phyloP scores from a whole-genome alignment of 345 rosid genomes.

The Mangifera indica region DNA sequence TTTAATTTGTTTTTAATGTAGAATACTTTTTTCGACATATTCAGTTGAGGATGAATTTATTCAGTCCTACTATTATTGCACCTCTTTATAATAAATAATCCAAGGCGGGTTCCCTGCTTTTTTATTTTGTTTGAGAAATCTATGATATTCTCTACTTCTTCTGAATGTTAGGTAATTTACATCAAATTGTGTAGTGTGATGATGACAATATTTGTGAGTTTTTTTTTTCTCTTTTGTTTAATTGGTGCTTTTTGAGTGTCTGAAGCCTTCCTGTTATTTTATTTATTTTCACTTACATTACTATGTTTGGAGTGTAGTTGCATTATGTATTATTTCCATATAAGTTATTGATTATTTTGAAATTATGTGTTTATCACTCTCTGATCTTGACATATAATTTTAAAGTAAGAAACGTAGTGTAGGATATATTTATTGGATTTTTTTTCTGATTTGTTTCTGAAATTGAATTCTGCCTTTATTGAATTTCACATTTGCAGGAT shows the following conservation, averaged over 20 bases:
- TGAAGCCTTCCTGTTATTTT: not conserved
- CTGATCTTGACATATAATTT: not conserved
- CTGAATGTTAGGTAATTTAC: not conserved
- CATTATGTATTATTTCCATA: not conserved
- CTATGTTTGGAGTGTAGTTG: not conserved
- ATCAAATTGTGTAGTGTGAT: not conserved
- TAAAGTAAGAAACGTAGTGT: not conserved
- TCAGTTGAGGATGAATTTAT: not conserved
- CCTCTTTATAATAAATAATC: not conserved
- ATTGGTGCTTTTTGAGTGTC: not conserved
- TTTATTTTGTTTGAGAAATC: not conserved
- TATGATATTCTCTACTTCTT: not conserved
- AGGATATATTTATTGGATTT: not conserved
- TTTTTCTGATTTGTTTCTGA: not conserved
- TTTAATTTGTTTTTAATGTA: not conserved
- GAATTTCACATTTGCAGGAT: conserved; percentile 37
- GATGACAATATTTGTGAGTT: not conserved
- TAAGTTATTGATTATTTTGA: not conserved
- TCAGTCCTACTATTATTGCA: not conserved
- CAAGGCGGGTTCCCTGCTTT: not conserved
- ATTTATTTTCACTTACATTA: not conserved
- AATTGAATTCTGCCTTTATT: not conserved
- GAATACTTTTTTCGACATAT: too few relatives aligned
- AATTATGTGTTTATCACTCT: not conserved
- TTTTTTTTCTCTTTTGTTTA: not conserved